Evolutionary conservation across 116 monocot species (phyloP).

Genomic region (Cymodocea nodosa): DNA sequence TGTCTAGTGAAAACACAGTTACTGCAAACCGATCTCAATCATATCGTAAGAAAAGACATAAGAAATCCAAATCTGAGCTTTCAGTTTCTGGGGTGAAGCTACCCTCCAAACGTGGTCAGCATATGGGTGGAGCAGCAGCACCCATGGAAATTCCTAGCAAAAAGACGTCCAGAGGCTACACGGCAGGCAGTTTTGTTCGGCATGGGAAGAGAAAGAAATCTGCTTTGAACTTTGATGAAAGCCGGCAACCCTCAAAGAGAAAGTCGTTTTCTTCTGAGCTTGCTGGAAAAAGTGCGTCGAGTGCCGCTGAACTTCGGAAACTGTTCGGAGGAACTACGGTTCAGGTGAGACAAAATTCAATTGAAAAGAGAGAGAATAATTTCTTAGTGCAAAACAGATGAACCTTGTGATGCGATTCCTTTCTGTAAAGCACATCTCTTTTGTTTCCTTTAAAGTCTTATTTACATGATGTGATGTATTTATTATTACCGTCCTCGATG

Average conservation of each 20-base stretch:
- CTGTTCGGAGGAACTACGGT: slow-evolving; percentile 20
- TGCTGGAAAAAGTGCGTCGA: slow-evolving; percentile 33
- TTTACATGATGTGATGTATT: too few species aligned
- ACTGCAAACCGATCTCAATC: slow-evolving; percentile 5
- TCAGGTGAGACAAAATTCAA: background rate
- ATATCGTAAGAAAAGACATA: slow-evolving; percentile 13
- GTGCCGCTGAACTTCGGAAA: slow-evolving; percentile 26
- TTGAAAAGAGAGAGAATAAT: background rate
- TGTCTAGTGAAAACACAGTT: slow-evolving; percentile 13
- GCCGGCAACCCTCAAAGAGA: slow-evolving; percentile 8
- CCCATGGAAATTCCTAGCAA: too few species aligned
- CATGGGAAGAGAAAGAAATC: background rate
- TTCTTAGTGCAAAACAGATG: background rate
- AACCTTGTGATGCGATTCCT: background rate
- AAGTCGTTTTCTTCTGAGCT: slow-evolving; percentile 29
- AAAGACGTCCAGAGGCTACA: background rate
- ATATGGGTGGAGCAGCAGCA: too few species aligned
- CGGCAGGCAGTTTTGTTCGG: background rate
- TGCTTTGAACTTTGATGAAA: background rate
- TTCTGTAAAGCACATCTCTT: too few species aligned
- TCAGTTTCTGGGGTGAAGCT: too few species aligned
- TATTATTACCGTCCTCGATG: too few species aligned
- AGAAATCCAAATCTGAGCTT: background rate
- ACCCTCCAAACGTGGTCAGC: too few species aligned
- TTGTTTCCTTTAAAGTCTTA: too few species aligned